Base-by-base conservation (phyloP, 345 rosid genomes). In the Gossypium ekmanianum region DNA sequence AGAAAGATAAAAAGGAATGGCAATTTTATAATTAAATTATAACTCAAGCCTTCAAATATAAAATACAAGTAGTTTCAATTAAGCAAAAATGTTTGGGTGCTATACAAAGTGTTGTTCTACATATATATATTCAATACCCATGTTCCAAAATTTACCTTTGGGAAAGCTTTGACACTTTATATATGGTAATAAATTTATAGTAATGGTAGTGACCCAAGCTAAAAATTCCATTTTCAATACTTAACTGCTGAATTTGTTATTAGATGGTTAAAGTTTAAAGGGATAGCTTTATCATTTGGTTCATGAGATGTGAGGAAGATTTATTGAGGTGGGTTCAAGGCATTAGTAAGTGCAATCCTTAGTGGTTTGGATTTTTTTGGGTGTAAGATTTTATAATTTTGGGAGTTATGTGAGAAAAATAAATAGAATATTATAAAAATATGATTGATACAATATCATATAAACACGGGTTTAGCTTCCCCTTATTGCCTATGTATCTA, bases 281-380 rank as follows among this genome's bases (percentile, higher is more conserved):
- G 78, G 81, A 22, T 27, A 67, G 2, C 41, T 68, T 17, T 41
- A 79, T 62, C 56, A 80, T 55, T 66, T 72, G 45, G 5, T 24
- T 24, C 22, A 24, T 61, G 14, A 39, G 2, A 58, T 20, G 24
- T 14, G 43, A 29, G 34, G 8, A 45, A 43, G 61, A 54, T 75
- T 73, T 65, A 73, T 29, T 62, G 80, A 63, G 73, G 79, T 68
- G 84, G 87, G 74, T 78, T 71, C 71, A 44, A n/a, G 71, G 59
- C 64, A 20, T 74, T 76, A 43, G 24, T 56, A 61, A 57, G 52
- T 14, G 54, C 22, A 72, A 12, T 75, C 59, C 76, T 67, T 71
- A 58, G 7, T 34, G 41, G 41, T 34, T 34, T 34, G 41, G 41
- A 34, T 34, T 34, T 5, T 48, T 48, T 48, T 12, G 52, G 52